Base-by-base conservation (phyloP, 2,329 filamentous ascomycete species). In the Didymella sp. region DNA sequence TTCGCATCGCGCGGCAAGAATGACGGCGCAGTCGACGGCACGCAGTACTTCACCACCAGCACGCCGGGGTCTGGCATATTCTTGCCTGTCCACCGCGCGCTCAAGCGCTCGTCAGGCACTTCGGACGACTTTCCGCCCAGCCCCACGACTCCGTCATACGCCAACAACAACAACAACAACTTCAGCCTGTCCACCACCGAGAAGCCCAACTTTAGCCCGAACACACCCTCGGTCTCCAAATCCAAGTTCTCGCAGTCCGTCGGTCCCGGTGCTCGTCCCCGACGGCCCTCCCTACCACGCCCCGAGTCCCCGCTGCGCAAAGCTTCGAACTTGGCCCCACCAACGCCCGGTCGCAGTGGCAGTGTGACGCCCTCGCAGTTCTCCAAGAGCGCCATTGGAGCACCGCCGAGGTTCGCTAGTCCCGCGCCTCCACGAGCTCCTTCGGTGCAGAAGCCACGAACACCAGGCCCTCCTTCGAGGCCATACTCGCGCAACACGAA, bases 161-260 rank as follows among this genome's bases (percentile, higher is more conserved):
- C 79, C 43, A 83, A 81, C 28, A 74, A 72, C 50, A 76, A 73
- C 43, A 83, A 81, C 28, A 74, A 72, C 50, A 76, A 73, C 56
- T 78, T 78, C 67, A 87, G 86, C 50, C 85, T 85, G 71, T 82
- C 85, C 22, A 84, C 81, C 31, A 85, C 84, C 69, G 82, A 71
- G 17, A 70, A 71, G 50, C 72, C 73, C n/a, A 72, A 67, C 55
- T 74, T 71, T 62, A 73, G 67, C 47, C 74, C 75, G 31, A 71
- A 64, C 58, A 83, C 71, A 86, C 88, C 88, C 0, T 84, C 84
- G 0, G 67, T 91, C 46, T 84, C 89, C 52, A 93, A 93, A 72
- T 94, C 89, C 51, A 93, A 93, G 72, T 95, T 97, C 78, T 95
- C 92, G 73, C 91, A 96, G 76, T 96, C 93, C 0, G 81, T 96